phyloP scores from a whole-genome alignment of 129 eudicot genomes.

The Escallonia rubra region DNA sequence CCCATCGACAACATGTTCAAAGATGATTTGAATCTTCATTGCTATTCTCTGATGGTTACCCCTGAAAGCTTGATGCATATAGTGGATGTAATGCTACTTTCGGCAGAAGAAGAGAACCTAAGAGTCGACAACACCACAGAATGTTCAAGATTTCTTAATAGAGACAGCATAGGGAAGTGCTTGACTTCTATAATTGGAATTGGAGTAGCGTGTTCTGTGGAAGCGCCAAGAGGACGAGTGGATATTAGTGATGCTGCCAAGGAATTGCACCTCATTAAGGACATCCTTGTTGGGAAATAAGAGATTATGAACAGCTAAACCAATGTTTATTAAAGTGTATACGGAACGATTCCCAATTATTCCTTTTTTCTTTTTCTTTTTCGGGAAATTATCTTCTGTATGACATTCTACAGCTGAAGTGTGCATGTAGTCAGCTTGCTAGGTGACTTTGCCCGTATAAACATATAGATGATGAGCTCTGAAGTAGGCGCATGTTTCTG shows the following conservation, averaged over 20 bases:
- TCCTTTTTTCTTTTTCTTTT: no score
- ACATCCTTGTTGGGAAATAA: not conserved
- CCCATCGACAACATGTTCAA: slow-evolving; percentile 8
- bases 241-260: not conserved
- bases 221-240: not conserved
- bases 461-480: no score
- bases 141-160: not conserved
- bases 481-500: no score
- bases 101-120: not conserved
- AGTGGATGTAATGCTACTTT: not conserved
- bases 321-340: no score
- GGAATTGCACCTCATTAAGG: not conserved
- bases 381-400: no score
- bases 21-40: slow-evolving; percentile 8
- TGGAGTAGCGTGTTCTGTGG: not conserved
- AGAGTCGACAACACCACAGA: not conserved
- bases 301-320: not conserved
- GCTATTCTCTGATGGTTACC: not conserved
- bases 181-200: not conserved
- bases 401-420: not conserved
- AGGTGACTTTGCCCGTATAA: no score
- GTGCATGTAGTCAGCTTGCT: not conserved
- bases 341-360: no score
- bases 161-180: not conserved
- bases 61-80: not conserved